Evolutionary conservation across 352 stramenopile species (phyloP).

Genomic region (Globisporangium paddicum): DNA sequence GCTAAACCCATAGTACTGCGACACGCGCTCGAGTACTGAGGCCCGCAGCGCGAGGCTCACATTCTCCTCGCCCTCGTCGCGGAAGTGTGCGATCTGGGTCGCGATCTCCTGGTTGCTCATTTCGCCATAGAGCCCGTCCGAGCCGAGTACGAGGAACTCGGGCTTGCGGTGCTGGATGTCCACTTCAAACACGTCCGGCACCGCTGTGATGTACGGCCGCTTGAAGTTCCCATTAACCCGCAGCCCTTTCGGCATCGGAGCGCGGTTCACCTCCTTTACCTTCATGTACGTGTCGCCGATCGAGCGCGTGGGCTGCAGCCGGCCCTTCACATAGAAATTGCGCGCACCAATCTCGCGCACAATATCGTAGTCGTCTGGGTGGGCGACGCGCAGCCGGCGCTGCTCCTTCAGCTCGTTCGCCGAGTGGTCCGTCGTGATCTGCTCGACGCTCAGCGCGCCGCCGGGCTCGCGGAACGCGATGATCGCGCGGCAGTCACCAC

Average conservation of each 20-base stretch:
- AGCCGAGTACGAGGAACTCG: conserved; percentile 61
- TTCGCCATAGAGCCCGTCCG: conserved; percentile 57
- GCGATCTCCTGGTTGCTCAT: conserved; percentile 63
- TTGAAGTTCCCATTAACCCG: conserved; percentile 53
- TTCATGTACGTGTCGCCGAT: conserved; percentile 78
- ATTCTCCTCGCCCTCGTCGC: conserved; percentile 44
- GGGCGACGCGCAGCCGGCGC: conserved; percentile 41
- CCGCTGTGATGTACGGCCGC: conserved; percentile 54
- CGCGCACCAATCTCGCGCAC: conserved; percentile 58
- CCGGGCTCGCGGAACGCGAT: conserved; percentile 53
- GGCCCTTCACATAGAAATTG: conserved; percentile 72
- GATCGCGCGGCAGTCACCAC: conserved; percentile 61
- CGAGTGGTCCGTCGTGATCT: conserved; percentile 65
- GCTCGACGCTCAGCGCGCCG: conserved; percentile 48
- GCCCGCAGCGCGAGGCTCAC: conserved; percentile 44
- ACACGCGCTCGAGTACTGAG: conserved; percentile 47
- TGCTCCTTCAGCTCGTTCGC: conserved; percentile 61
- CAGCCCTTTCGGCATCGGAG: conserved; percentile 54
- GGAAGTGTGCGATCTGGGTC: conserved; percentile 38
- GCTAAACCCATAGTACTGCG: conserved; percentile 47
- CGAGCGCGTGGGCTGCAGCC: conserved; percentile 57
- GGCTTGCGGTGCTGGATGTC: conserved; percentile 41
- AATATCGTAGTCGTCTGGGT: conserved; percentile 65
- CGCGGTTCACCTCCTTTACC: conserved; percentile 60
- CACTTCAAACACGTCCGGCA: conserved; percentile 64